These are phyloP conservation scores for Pseudognaphalium luteoalbum DNA, from an alignment of 129 eudicot genomes.

Conservation along the genomic window DNA sequence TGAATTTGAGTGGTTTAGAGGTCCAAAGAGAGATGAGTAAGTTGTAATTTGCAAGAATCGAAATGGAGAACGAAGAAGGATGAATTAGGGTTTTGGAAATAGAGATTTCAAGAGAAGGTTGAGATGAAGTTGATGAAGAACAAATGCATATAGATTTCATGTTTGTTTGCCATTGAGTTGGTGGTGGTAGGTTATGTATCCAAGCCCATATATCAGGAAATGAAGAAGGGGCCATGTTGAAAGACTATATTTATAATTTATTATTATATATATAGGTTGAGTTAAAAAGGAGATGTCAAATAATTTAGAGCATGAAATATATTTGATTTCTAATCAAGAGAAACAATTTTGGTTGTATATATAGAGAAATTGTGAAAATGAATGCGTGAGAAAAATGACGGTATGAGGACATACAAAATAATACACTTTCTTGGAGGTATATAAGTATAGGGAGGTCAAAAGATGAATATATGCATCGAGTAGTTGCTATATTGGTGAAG, in stretches of 20 bases:
- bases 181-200: conserved; percentile 70
- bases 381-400: background rate
- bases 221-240: conserved; percentile 40
- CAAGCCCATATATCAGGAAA: conserved; percentile 71
- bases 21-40: conserved; percentile 68
- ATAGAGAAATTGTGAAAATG: background rate
- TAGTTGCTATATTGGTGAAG: conserved; percentile 7
- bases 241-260: no score
- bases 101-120: conserved; percentile 60
- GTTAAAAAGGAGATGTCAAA: no score
- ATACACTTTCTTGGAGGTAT: background rate
- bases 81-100: conserved; percentile 37
- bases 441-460: conserved; percentile 2
- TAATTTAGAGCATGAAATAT: background rate
- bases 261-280: no score
- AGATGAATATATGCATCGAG: background rate
- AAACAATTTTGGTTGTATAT: background rate
- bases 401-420: background rate
- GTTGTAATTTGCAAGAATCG: conserved; percentile 57
- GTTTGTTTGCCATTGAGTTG: conserved; percentile 53
- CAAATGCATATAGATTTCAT: conserved; percentile 51
- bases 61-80: conserved; percentile 41
- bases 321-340: background rate
- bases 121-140: conserved; percentile 60
- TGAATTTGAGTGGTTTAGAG: conserved; percentile 54